Conservation (phyloP, 495 filamentous ascomycete genomes). For the Cercophora samala region DNA sequence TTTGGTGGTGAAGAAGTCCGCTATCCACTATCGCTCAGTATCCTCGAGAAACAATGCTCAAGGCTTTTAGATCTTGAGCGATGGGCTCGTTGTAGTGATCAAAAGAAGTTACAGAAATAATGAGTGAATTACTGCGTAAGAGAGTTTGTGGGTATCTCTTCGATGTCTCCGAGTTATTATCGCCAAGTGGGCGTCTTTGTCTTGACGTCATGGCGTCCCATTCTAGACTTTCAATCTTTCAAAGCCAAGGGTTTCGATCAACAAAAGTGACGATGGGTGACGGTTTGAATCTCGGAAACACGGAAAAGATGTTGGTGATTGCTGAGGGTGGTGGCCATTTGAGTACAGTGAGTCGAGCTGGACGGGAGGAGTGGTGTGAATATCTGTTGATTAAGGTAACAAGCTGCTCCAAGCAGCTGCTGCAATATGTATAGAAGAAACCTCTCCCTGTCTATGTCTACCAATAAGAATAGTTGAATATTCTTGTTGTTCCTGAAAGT, state of each 20-base stretch:
- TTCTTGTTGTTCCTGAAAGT: neutral
- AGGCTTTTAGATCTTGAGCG: no score
- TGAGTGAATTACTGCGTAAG: no score
- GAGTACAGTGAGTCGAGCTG: no score
- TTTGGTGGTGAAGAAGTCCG: no score
- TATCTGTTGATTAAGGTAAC: neutral
- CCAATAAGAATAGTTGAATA: neutral
- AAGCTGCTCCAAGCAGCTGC: neutral
- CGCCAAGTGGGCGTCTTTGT: neutral
- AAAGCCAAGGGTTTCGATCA: neutral
- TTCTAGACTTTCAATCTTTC: neutral
- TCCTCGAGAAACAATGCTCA: no score
- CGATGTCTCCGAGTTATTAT: neutral
- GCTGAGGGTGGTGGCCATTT: no score
- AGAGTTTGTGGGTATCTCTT: no score
- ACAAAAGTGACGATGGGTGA: neutral
- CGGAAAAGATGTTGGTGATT: no score
- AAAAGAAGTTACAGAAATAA: no score
- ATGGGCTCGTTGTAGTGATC: no score
- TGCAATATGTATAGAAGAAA: neutral
- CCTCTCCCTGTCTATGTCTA: neutral
- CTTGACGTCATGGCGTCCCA: conserved; percentile 4
- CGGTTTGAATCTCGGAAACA: neutral
- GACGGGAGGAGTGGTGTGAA: neutral
- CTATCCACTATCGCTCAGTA: no score